Conservation (phyloP, 2,329 filamentous ascomycete species). For the Aureobasidium zeae region DNA sequence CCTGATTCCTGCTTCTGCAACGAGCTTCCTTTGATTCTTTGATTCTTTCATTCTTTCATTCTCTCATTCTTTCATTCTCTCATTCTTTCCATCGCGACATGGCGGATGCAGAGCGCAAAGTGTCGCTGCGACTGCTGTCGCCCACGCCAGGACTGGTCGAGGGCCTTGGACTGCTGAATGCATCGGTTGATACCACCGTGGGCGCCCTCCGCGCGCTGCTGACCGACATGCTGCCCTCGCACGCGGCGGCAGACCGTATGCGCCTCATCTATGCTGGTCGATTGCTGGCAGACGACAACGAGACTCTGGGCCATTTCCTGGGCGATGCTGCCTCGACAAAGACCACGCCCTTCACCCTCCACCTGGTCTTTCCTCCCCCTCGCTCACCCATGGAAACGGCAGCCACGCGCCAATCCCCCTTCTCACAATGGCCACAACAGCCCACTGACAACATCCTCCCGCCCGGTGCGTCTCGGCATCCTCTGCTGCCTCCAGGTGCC, state of each 20-base stretch:
- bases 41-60: neutral
- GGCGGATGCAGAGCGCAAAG: neutral
- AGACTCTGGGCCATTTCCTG: slow-evolving; percentile 42
- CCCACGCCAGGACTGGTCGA: slow-evolving; percentile 12
- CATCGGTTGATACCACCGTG: slow-evolving; percentile 35
- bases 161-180: slow-evolving; percentile 13
- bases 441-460: slow-evolving; percentile 3
- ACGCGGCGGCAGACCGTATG: slow-evolving; percentile 40
- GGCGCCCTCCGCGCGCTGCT: slow-evolving; percentile 46
- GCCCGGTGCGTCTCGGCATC: slow-evolving; percentile 1
- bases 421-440: neutral
- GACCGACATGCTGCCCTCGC: slow-evolving; percentile 38
- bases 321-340: slow-evolving; percentile 41
- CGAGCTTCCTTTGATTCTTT: no score
- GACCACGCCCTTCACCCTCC: slow-evolving; percentile 28
- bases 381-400: neutral
- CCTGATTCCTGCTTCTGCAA: no score
- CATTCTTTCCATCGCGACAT: neutral
- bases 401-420: slow-evolving; percentile 1
- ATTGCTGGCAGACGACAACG: slow-evolving; percentile 41
- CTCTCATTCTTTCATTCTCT: neutral
- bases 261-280: slow-evolving; percentile 51
- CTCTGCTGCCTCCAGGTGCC: slow-evolving; percentile 2
- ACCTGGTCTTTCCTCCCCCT: slow-evolving; percentile 23
- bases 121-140: slow-evolving; percentile 17